phyloP scores from a whole-genome alignment of 2,329 filamentous ascomycete genomes.

The Trichoderma citrinoviride region DNA sequence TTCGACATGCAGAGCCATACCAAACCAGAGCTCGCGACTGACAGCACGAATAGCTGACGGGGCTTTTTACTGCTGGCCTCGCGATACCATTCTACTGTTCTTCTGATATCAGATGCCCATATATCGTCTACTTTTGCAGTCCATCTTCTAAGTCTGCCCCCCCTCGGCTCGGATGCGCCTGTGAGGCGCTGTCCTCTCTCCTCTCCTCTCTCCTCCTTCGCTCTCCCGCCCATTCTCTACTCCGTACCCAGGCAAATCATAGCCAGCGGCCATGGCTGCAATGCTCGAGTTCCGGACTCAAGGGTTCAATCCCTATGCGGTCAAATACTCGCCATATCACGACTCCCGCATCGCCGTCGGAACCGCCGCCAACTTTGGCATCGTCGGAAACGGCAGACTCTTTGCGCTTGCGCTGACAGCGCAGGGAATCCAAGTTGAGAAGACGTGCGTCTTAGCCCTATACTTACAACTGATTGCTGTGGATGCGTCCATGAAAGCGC shows the following conservation, averaged over 20 bases:
- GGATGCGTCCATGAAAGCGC: background rate
- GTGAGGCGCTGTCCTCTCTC: conserved; percentile 12
- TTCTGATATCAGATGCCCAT: background rate
- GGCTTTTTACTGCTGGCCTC: background rate
- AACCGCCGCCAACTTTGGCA: conserved; percentile 89
- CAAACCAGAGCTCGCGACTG: background rate
- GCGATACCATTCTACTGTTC: too few relatives aligned
- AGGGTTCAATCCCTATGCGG: conserved; percentile 92
- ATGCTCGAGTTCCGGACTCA: conserved; percentile 95
- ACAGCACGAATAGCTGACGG: background rate
- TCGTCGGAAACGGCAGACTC: conserved; percentile 91
- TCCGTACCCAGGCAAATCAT: background rate
- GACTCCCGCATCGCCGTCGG: conserved; percentile 91
- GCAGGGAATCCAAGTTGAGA: conserved; percentile 79
- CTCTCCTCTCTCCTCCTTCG: background rate
- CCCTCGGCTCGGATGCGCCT: conserved; percentile 25
- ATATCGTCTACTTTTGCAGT: background rate
- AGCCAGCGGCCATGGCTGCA: conserved; percentile 41
- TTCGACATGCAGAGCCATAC: background rate
- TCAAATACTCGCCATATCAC: conserved; percentile 98
- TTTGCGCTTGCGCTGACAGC: conserved; percentile 81
- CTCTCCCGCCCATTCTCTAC: background rate
- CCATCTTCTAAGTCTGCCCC: background rate
- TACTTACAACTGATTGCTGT: too few relatives aligned
- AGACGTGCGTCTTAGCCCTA: conserved; percentile 57